These are phyloP conservation scores for Flagelloscypha sp. DNA, from an alignment of 768 basidiomycete species.

Conservation along the genomic window DNA sequence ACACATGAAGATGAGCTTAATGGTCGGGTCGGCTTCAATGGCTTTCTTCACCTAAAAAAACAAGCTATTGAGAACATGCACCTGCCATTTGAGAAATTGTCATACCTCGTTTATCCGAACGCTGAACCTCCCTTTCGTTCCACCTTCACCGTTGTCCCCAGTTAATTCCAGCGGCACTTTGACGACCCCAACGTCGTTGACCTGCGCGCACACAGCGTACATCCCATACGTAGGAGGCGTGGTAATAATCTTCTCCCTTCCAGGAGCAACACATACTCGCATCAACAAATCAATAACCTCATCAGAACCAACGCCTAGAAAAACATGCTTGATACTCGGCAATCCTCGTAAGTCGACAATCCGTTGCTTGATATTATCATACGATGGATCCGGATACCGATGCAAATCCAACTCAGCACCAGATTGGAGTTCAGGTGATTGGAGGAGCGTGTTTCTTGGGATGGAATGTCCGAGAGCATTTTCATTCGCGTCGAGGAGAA, in stretches of 20 bases:
- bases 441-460: slow-evolving; percentile 17
- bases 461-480: slow-evolving; percentile 90
- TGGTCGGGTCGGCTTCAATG: slow-evolving; percentile 59
- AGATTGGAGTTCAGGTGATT: slow-evolving; percentile 27
- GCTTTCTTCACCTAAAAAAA: slow-evolving; percentile 55
- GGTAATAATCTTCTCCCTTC: slow-evolving; percentile 72
- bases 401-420: slow-evolving; percentile 54
- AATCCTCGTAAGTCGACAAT: slow-evolving; percentile 70
- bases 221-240: slow-evolving; percentile 98
- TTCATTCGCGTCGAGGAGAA: slow-evolving; percentile 96
- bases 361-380: slow-evolving; percentile 66
- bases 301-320: slow-evolving; percentile 94
- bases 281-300: slow-evolving; percentile 94
- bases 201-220: slow-evolving; percentile 91
- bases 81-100: slow-evolving; percentile 3
- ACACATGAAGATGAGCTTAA: slow-evolving; percentile 91
- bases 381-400: slow-evolving; percentile 91
- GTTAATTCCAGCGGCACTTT: slow-evolving; percentile 63
- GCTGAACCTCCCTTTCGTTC: slow-evolving; percentile 65
- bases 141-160: slow-evolving; percentile 60
- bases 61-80: background rate
- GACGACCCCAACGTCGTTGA: slow-evolving; percentile 84
- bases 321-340: slow-evolving; percentile 58
- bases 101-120: slow-evolving; percentile 66
- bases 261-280: slow-evolving; percentile 79